Base-by-base conservation (phyloP, 495 filamentous ascomycete species). In the Thermochaetoides thermophila region DNA sequence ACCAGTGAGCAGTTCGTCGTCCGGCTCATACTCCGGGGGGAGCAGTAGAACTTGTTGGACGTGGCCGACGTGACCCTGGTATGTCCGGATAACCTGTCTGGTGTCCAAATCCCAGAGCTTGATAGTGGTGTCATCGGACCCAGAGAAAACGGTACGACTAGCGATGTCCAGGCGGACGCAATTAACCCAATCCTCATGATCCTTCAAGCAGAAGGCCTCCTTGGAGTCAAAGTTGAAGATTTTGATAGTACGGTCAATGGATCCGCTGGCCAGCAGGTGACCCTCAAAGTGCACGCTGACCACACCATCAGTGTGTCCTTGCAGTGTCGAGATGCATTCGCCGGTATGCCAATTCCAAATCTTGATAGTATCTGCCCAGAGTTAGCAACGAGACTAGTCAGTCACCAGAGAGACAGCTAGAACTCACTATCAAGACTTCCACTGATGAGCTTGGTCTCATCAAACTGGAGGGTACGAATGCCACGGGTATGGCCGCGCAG, bases 311-410 rank as follows among this genome's bases (percentile, higher is more conserved):
- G 64, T 71, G 48, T 96, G 89, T 4, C 76, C 76, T 7, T 66
- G 68, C 22, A 85, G 75, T 1, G 76, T 92, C 10, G 78, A 81
- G 27, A 94, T 68, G 48, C 81, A 91, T 45, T 82, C 73, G 27
- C 89, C 89, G 0, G 85, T 95, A 25, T 79, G 69, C 84, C 86
- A 96, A 44, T 96, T 93, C 91, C 89, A 99, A 18, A 96, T 72
- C 50, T 81, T 81, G 35, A 99, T 57, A 12, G 73, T 91, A 15
- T 56, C 49, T 53, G 15, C 13, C 3, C 4, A 25, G 15, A 36
- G n/a, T n/a, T n/a, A n/a, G n/a, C n/a, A n/a, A n/a, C n/a, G n/a
- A n/a, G n/a, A n/a, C n/a, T n/a, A n/a, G n/a, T n/a, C n/a, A n/a
- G n/a, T n/a, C n/a, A n/a, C n/a, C n/a, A n/a, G n/a, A n/a, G n/a